Conservation (phyloP, 2,329 filamentous ascomycete species). For the Pseudogymnoascus sp. region DNA sequence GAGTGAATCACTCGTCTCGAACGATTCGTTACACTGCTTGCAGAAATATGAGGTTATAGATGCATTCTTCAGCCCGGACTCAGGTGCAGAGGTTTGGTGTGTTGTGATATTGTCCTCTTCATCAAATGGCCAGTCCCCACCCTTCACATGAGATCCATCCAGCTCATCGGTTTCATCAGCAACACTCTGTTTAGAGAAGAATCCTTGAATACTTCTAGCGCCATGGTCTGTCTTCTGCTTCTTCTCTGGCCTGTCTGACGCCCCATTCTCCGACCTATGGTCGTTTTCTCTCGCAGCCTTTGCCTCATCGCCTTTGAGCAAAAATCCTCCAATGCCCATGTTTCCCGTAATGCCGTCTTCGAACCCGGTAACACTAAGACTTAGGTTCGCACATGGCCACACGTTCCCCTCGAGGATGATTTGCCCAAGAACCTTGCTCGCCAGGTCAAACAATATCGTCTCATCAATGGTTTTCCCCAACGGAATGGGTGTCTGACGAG, state of each 20-base stretch:
- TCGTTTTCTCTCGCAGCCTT: constrained; percentile 29
- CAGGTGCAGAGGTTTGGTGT: background rate
- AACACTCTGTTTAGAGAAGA: constrained; percentile 19
- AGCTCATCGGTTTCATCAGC: constrained; percentile 24
- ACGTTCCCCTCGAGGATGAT: constrained; percentile 68
- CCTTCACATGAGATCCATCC: constrained; percentile 18
- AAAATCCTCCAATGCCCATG: constrained; percentile 74
- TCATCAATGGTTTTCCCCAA: constrained; percentile 68
- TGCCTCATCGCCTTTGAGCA: constrained; percentile 67
- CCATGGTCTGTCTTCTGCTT: constrained; percentile 22
- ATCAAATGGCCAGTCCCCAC: background rate
- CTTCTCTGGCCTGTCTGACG: constrained; percentile 24
- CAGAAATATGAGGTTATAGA: constrained; percentile 35
- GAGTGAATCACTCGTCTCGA: constrained; percentile 49
- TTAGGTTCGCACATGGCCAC: constrained; percentile 90
- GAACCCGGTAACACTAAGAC: constrained; percentile 82
- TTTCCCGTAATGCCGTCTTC: constrained; percentile 81
- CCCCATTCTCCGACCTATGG: constrained; percentile 9
- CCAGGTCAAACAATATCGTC: constrained; percentile 62
- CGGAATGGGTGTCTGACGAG: constrained; percentile 68
- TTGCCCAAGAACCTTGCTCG: constrained; percentile 68
- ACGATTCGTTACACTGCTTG: constrained; percentile 53
- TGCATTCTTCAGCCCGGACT: background rate
- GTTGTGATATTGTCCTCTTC: background rate
- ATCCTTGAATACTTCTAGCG: constrained; percentile 23